Evolutionary conservation across 1,139 yeast genomes (phyloP).

Genomic region (Geotrichum bryndzae): DNA sequence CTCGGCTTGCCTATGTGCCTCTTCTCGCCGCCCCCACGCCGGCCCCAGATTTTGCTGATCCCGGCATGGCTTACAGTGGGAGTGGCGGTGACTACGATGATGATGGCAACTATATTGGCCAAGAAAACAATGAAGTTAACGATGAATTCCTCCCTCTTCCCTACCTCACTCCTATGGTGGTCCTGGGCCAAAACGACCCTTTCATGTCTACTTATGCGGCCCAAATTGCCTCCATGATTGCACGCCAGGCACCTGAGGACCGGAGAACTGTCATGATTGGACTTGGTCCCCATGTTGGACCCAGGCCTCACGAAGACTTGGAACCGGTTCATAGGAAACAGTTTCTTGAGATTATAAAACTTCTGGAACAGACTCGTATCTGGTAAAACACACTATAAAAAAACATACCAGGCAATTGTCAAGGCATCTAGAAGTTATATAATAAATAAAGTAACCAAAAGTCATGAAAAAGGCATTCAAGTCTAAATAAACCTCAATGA

Average conservation of each 20-base stretch:
- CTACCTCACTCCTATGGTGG: constrained; percentile 33
- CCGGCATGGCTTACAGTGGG: constrained; percentile 4
- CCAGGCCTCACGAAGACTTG: constrained; percentile 23
- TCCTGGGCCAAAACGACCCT: constrained; percentile 32
- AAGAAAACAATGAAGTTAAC: constrained; percentile 19
- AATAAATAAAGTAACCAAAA: not conserved
- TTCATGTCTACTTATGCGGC: constrained; percentile 34
- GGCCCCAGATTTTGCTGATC: constrained; percentile 2
- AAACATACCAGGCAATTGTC: not conserved
- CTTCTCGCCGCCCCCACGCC: constrained; percentile 23
- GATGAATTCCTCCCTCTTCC: constrained; percentile 31
- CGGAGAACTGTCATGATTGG: constrained; percentile 36
- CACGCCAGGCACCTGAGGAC: constrained; percentile 36
- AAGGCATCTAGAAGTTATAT: no score
- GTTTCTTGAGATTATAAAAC: constrained; percentile 30
- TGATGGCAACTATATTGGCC: constrained; percentile 13
- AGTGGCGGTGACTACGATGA: constrained; percentile 7
- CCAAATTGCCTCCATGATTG: constrained; percentile 35
- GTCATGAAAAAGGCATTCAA: not conserved
- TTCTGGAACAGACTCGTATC: constrained; percentile 6
- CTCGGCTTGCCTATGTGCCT: constrained; percentile 31
- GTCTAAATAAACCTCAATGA: not conserved
- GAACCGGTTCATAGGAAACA: constrained; percentile 29
- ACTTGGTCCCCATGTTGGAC: constrained; percentile 32
- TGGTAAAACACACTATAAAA: constrained; percentile 5